phyloP scores from a whole-genome alignment of 2,329 filamentous ascomycete genomes.

The Aspergillus novoparasiticus region DNA sequence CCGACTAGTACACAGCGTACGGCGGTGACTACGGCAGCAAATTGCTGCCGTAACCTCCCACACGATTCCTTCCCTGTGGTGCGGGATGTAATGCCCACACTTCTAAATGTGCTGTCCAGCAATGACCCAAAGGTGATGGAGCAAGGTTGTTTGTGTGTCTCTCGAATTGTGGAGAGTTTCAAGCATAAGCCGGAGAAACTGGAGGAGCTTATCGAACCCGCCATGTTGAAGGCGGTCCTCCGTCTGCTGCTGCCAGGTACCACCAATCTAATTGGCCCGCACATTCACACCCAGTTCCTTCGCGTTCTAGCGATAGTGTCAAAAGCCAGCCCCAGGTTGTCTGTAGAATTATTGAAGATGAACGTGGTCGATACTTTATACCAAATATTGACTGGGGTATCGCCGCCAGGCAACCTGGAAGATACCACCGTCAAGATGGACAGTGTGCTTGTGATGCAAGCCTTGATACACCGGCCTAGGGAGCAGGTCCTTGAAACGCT shows the following conservation, averaged over 20 bases:
- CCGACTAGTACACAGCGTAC: constrained; percentile 95
- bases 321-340: constrained; percentile 81
- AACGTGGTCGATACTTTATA: constrained; percentile 97
- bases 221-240: constrained; percentile 80
- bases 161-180: constrained; percentile 95
- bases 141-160: constrained; percentile 93
- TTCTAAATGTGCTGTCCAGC: constrained; percentile 86
- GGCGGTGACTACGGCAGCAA: constrained; percentile 94
- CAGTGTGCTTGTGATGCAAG: constrained; percentile 98
- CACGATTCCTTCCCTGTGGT: constrained; percentile 91
- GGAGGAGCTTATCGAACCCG: constrained; percentile 88
- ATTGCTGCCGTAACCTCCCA: constrained; percentile 95
- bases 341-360: constrained; percentile 90
- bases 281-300: constrained; percentile 95
- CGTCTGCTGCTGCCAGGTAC: constrained; percentile 89
- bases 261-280: constrained; percentile 90
- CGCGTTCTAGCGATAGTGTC: constrained; percentile 89
- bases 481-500: constrained; percentile 97
- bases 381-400: constrained; percentile 94
- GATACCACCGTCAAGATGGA: constrained; percentile 69
- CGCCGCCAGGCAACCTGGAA: constrained; percentile 74
- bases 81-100: constrained; percentile 92
- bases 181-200: constrained; percentile 83
- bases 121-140: constrained; percentile 97
- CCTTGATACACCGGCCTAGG: constrained; percentile 88